Conservation (phyloP, 345 rosid species). For the Sapria himalayana region DNA sequence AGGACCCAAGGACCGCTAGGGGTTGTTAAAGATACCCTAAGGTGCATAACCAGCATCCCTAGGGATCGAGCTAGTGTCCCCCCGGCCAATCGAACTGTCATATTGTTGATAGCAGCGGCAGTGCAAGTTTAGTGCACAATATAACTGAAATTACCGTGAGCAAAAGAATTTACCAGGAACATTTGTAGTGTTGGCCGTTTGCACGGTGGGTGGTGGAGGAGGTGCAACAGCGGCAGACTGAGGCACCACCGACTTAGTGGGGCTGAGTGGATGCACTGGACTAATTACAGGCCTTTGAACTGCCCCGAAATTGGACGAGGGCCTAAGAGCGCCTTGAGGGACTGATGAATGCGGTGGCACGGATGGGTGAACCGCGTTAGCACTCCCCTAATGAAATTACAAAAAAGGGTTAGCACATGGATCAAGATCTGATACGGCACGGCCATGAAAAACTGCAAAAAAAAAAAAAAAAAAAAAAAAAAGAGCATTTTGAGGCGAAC, state of each 20-base stretch:
- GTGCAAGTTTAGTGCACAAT: too few relatives aligned
- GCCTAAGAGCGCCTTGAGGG: conserved; percentile 48
- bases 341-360: conserved; percentile 35
- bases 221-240: conserved; percentile 45
- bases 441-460: neutral
- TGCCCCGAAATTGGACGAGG: conserved; percentile 29
- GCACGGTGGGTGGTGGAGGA: conserved; percentile 76
- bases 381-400: conserved; percentile 48
- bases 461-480: conserved; percentile 3
- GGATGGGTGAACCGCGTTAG: conserved; percentile 30
- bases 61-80: too few relatives aligned
- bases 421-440: too few relatives aligned
- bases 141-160: too few relatives aligned
- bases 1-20: too few relatives aligned
- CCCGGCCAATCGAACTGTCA: too few relatives aligned
- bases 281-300: conserved; percentile 48
- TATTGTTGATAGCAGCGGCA: too few relatives aligned
- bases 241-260: conserved; percentile 29
- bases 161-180: conserved; percentile 44
- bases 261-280: conserved; percentile 51
- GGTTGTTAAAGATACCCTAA: too few relatives aligned
- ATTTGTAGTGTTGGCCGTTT: conserved; percentile 69
- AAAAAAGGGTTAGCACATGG: too few relatives aligned
- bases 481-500: too few relatives aligned
- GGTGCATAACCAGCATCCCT: too few relatives aligned